A percentile compares a stretch with the other conserved stretches of the same genome.
phyloP scores from a whole-genome alignment of 1,284 basidiomycete genomes.

The Stygiomarasmius scandens region DNA sequence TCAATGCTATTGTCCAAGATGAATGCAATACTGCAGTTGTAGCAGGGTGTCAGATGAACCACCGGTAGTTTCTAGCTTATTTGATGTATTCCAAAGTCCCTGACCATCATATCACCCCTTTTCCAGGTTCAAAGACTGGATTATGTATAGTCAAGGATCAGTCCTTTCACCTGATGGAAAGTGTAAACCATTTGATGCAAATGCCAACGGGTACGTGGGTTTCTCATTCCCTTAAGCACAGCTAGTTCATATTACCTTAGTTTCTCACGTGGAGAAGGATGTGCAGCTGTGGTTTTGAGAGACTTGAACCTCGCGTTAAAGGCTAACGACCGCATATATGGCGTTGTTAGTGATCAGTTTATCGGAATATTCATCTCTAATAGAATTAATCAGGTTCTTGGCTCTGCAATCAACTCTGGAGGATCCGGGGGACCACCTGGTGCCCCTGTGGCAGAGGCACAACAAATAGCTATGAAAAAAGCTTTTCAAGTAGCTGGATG shows the following conservation, averaged over 20 bases:
- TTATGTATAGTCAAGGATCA: conserved; percentile 36
- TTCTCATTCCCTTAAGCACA: too few relatives aligned
- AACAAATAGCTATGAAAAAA: conserved; percentile 29
- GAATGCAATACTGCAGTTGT: conserved; percentile 41
- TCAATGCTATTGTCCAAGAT: conserved; percentile 30
- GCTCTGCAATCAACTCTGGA: conserved; percentile 40
- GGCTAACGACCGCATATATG: conserved; percentile 37
- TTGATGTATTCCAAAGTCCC: too few relatives aligned
- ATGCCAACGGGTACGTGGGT: conserved; percentile 46
- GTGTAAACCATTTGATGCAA: conserved; percentile 52
- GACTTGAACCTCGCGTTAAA: conserved; percentile 30
- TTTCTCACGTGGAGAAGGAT: conserved; percentile 37
- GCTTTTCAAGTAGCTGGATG: conserved; percentile 31
- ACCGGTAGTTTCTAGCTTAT: conserved; percentile 22
- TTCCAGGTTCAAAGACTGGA: conserved; percentile 33
- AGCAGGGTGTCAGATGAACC: conserved; percentile 36
- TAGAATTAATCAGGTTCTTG: conserved; percentile 35
- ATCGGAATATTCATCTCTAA: background rate
- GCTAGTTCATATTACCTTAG: too few relatives aligned
- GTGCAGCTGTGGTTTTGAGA: conserved; percentile 34
- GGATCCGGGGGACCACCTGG: conserved; percentile 38
- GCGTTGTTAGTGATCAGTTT: conserved; percentile 25
- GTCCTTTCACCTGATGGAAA: conserved; percentile 47
- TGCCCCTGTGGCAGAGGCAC: conserved; percentile 41
- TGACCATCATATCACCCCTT: too few relatives aligned